Conservation (phyloP, 2,329 filamentous ascomycete genomes). For the Coniochaeta pulveracea region DNA sequence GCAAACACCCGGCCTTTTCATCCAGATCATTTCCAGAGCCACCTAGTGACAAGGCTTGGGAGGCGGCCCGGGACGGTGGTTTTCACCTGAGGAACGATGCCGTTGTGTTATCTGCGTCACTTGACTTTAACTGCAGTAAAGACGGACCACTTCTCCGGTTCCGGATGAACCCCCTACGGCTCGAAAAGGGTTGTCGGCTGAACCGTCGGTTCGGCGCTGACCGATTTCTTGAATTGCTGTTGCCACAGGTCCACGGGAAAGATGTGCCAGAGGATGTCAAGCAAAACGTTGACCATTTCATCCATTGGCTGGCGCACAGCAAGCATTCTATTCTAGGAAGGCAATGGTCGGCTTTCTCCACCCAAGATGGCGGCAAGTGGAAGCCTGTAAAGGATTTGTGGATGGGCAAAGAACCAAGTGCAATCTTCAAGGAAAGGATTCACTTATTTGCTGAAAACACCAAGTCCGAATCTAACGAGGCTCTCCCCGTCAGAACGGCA, state of each 20-base stretch:
- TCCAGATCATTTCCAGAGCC: slow-evolving; percentile 36
- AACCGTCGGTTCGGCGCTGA: slow-evolving; percentile 45
- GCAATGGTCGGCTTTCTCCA: slow-evolving; percentile 35
- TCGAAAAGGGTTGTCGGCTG: slow-evolving; percentile 40
- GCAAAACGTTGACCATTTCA: slow-evolving; percentile 21
- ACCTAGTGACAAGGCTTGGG: slow-evolving; percentile 33
- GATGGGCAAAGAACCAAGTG: slow-evolving; percentile 17
- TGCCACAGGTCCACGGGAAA: slow-evolving; percentile 27
- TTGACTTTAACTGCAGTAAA: slow-evolving; percentile 23
- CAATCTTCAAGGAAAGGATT: slow-evolving; percentile 27
- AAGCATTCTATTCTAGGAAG: slow-evolving; percentile 33
- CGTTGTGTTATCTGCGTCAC: slow-evolving; percentile 29
- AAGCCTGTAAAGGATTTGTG: slow-evolving; percentile 23
- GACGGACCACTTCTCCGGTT: slow-evolving; percentile 31
- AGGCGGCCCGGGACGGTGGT: slow-evolving; percentile 23
- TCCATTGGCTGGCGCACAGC: slow-evolving; percentile 26
- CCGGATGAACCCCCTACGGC: slow-evolving; percentile 32
- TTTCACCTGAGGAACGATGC: slow-evolving; percentile 23
- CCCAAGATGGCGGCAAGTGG: slow-evolving; percentile 23
- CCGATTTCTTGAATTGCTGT: slow-evolving; percentile 42
- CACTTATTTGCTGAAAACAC: slow-evolving; percentile 46
- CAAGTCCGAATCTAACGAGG: slow-evolving; percentile 12
- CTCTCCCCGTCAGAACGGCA: not conserved
- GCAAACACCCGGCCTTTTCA: slow-evolving; percentile 24
- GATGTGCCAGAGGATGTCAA: slow-evolving; percentile 16